Evolutionary conservation across 2,329 filamentous ascomycete genomes (phyloP), one percentile per base, ranked within the genome.

Genomic region (Botrytis deweyae): DNA sequence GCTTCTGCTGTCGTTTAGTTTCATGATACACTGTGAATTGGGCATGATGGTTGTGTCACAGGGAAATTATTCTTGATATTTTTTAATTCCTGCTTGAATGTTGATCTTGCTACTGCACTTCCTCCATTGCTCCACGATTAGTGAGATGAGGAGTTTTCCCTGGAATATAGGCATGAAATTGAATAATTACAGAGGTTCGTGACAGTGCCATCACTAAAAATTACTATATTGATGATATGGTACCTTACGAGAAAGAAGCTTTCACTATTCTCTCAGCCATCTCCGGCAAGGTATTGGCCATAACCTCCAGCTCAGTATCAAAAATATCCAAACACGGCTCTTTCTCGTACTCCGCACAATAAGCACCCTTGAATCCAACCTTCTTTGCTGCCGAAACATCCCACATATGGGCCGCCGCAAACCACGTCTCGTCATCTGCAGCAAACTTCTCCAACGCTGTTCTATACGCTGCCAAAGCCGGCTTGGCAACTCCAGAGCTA

Each of bases 331-430:
- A 78, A 68, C 84, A 85, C 9, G 83, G 80, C 76, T 89, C 87
- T 73, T 85, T 84, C 78, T 89, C 87, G 76, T 84, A 86, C 0
- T 87, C 82, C 2, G 85, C 83, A 76, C 85, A 87, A 79, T 87
- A 89, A 0, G 88, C 87, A 12, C 86, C 86, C 70, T 83, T 84
- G 78, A 89, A 76, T 55, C 83, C 86, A n/a, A 83, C 83, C 72
- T 82, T 83, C 66, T 82, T 83, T 14, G 88, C 87, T 5, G 87
- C 86, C 29, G 84, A 83, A 1, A 87, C 87, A 81, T 90, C 88
- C 88, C 88, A 89, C 83, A 87, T 86, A 80, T 89, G 88, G 36
- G 87, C 88, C 1, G 88, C 88, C 0, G 86, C 87, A 79, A 88
- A 89, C 87, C 87, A 89, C 55, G 83, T 83, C 75, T 85, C 81